These are phyloP conservation scores for Alisma plantagoaquatica DNA, from an alignment of 106 monocot genomes.

Conservation along the genomic window DNA sequence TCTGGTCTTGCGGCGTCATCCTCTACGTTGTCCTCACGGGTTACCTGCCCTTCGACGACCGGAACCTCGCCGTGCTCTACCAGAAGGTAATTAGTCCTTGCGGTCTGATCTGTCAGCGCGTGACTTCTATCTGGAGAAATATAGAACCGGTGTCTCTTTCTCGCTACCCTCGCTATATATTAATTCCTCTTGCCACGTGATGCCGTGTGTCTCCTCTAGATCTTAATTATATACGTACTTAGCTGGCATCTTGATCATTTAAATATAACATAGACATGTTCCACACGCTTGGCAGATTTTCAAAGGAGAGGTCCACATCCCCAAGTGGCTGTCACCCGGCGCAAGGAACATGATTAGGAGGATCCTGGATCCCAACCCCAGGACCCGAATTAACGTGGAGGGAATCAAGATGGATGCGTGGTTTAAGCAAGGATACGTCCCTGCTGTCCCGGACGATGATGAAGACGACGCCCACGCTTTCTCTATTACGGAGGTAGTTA, in stretches of 20 bases:
- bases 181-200: no score
- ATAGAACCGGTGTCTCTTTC: no score
- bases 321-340: conserved; percentile 59
- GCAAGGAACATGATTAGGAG: conserved; percentile 57
- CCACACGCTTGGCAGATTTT: conserved; percentile 49
- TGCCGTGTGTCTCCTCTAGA: no score
- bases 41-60: conserved; percentile 79
- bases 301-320: conserved; percentile 61
- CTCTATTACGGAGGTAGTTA: conserved; percentile 38
- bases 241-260: no score
- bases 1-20: conserved; percentile 97
- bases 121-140: no score
- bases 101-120: no score
- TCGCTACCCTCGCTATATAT: no score
- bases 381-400: conserved; percentile 45
- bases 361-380: conserved; percentile 89
- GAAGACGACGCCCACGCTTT: conserved; percentile 41
- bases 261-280: no score
- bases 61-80: conserved; percentile 89
- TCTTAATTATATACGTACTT: no score
- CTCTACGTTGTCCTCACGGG: conserved; percentile 76
- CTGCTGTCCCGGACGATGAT: conserved; percentile 53
- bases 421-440: conserved; percentile 72
- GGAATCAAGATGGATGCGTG: conserved; percentile 74
- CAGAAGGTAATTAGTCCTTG: conserved; percentile 65